Evolutionary conservation across 2,329 filamentous ascomycete genomes (phyloP), one percentile per base, ranked within the genome.

Genomic region (Hymenoscyphus occultus): DNA sequence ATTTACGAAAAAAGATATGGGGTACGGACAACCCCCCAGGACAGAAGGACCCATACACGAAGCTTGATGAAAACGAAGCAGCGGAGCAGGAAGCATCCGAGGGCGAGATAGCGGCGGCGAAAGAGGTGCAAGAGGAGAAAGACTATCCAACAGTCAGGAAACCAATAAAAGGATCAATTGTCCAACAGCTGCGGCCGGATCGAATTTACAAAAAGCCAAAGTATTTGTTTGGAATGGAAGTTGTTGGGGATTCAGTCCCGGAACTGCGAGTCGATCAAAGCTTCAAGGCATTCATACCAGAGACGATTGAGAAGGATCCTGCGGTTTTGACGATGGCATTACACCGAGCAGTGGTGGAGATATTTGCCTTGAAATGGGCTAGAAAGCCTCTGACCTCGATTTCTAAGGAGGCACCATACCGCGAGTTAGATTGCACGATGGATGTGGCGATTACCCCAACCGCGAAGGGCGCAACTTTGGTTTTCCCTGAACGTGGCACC

Each of bases 301-400:
- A 71, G 51, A 73, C 77, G 51, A 77, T 75, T 63, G 66, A 77
- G 51, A 73, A 70, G 5, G 73, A 79, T 62, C 69, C 70, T 10
- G 72, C 76, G 6, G 73, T 78, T 35, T 68, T 81, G 63, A 71
- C 77, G 51, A 75, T 72, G 56, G 78, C 81, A 39, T 79, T 88
- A 51, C 83, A 84, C 67, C 81, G 84, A 67, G 81, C 85, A 3
- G 77, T 84, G 12, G 81, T 87, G 5, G 86, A 89, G 71, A 75
- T 85, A 4, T 80, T 82, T 66, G 75, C 83, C 2, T 74, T 86
- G 73, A 77, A 77, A 65, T 73, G 78, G 69, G 76, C 79, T 62
- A 80, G 78, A 57, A 78, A 76, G 68, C 67, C 72, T 32, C 58
- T 73, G 19, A 60, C 61, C 14, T 59, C 65, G 6, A 62, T 75